A percentile compares a stretch with the other conserved stretches of the same genome.
These are phyloP conservation scores for Trichophyton rubrum DNA, from an alignment of 2,329 filamentous ascomycete genomes.

Conservation along the genomic window DNA sequence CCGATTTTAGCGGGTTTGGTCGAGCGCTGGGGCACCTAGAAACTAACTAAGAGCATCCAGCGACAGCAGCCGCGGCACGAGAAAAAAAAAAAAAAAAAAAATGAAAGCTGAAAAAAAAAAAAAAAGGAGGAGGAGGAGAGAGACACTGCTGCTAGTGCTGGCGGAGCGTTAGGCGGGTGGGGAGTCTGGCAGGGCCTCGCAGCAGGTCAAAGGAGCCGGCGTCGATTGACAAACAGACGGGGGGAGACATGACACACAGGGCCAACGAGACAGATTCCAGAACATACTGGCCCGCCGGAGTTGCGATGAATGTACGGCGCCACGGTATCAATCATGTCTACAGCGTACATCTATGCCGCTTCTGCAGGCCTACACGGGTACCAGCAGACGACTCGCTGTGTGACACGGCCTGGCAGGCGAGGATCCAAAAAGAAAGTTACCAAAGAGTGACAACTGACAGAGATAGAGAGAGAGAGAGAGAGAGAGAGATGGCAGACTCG, in stretches of 20 bases:
- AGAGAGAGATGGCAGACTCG: too few relatives aligned
- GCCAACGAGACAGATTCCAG: background rate
- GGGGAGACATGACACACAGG: background rate
- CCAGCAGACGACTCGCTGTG: background rate
- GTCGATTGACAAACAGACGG: slow-evolving; percentile 2
- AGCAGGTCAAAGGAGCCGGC: background rate
- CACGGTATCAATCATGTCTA: background rate
- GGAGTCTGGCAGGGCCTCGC: background rate
- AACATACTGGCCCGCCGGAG: background rate
- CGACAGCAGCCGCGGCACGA: background rate
- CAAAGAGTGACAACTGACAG: background rate
- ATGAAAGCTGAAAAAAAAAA: background rate
- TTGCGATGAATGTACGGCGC: background rate
- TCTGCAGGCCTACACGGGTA: background rate
- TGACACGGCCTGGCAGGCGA: slow-evolving; percentile 1
- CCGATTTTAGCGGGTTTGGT: background rate
- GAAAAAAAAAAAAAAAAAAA: background rate
- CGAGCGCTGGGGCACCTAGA: background rate
- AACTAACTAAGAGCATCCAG: too few relatives aligned
- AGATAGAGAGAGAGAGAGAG: too few relatives aligned
- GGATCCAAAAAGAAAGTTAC: background rate
- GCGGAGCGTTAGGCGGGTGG: slow-evolving; percentile 1
- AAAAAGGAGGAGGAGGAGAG: too few relatives aligned
- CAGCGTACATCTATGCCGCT: background rate
- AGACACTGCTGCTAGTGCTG: background rate